Conservation (phyloP, 139 green algal species). For the Coelastrella sp. region DNA sequence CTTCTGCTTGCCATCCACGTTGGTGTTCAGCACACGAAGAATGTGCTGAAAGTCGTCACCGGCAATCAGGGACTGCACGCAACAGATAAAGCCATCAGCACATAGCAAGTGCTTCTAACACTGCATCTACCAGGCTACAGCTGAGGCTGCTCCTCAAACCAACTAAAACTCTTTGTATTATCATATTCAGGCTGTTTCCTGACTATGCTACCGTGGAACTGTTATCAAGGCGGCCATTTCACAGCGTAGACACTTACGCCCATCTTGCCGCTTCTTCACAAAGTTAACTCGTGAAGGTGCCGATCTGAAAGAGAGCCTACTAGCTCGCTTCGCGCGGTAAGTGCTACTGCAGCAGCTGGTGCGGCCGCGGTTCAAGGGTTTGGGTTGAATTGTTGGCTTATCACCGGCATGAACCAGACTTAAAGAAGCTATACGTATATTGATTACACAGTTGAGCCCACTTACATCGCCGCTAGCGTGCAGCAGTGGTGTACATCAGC, state of each 20-base stretch:
- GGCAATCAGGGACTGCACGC: constrained; percentile 63
- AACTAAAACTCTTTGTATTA: background rate
- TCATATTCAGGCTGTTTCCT: background rate
- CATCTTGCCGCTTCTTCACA: constrained; percentile 11
- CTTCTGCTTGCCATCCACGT: constrained; percentile 98
- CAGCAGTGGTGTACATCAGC: too few relatives aligned
- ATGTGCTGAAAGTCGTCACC: constrained; percentile 98
- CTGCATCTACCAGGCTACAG: background rate
- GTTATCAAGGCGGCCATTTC: constrained; percentile 4
- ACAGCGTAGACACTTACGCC: background rate
- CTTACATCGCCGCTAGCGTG: too few relatives aligned
- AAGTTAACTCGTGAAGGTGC: background rate
- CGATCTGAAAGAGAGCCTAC: background rate
- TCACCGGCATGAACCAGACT: too few relatives aligned
- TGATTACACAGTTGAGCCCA: too few relatives aligned
- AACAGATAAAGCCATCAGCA: background rate
- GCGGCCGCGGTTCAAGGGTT: background rate
- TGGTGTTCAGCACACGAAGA: constrained; percentile 99
- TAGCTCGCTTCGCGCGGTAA: background rate
- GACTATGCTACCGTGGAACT: background rate
- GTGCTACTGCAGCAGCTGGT: background rate
- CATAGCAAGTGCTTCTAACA: background rate
- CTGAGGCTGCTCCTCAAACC: too few relatives aligned
- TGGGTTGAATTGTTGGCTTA: background rate
- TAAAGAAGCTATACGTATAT: too few relatives aligned